These are phyloP conservation scores for Ocimum tenuiflorum DNA, from an alignment of 257 asterid genomes.

Conservation along the genomic window DNA sequence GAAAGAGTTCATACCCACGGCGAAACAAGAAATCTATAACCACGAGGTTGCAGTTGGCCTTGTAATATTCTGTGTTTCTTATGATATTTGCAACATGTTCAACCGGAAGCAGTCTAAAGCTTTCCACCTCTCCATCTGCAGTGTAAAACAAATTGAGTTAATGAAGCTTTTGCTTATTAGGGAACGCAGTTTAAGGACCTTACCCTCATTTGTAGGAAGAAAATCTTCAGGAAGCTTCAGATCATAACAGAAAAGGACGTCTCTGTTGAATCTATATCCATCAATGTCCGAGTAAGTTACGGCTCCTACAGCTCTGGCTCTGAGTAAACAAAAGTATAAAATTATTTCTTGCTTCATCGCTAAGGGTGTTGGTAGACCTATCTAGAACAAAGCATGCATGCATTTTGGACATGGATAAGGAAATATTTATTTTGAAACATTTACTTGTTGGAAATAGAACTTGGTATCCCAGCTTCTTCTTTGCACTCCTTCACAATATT, in stretches of 20 bases:
- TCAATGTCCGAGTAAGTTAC: conserved; percentile 73
- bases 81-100: conserved; percentile 62
- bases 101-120: conserved; percentile 62
- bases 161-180: background rate
- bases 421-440: conserved; percentile 9
- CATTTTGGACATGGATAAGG: background rate
- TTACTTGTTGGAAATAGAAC: conserved; percentile 57
- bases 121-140: conserved; percentile 93
- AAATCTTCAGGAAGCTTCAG: conserved; percentile 74
- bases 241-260: conserved; percentile 90
- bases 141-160: background rate
- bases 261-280: conserved; percentile 75
- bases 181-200: conserved; percentile 5
- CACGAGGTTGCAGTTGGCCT: conserved; percentile 82
- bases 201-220: conserved; percentile 70
- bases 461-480: conserved; percentile 95
- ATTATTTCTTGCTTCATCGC: background rate
- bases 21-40: conserved; percentile 85
- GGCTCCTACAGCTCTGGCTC: conserved; percentile 82
- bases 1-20: conserved; percentile 60
- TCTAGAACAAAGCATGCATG: background rate
- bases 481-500: conserved; percentile 84
- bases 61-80: conserved; percentile 41
- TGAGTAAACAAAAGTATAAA: conserved; percentile 28
- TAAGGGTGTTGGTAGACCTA: background rate